Base-by-base conservation (phyloP, 768 basidiomycete genomes). In the Chalciporus pseudorubinellus region DNA sequence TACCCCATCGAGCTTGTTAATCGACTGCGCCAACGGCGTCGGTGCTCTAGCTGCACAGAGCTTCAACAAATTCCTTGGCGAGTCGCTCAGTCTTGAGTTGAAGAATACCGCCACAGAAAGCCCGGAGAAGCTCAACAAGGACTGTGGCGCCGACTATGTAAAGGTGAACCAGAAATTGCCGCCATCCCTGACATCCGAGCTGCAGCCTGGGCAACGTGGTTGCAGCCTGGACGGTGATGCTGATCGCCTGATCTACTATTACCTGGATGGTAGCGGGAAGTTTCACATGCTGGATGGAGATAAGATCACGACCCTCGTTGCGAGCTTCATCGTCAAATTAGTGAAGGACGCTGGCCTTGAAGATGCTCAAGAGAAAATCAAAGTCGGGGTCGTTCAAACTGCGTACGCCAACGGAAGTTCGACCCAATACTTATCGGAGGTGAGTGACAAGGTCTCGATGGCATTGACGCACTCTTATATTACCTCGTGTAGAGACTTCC, bases 1-100 rank as follows among this genome's bases (percentile, higher is more conserved):
- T 74, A 38, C 70, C 74, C 46, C 78, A 11, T 68, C 78, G 14
- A 81, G 84, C 33, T 64, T 99, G 42, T 67, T 89, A n/a, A 77
- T 99, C 38, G 97, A 99, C 69, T 98, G 97, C 66, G 97, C 97
- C n/a, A 98, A 99, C 66, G 97, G 97, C 22, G 97, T 99, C 20
- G 97, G 97, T 42, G 83, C 89, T 14, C 73, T 77, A 7, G 85
- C 88, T 34, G 84, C 90, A 12, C 72, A 74, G 29, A 80, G 78
- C 39, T 73, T 98, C 34, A 64, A 75, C 4, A 70, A 78, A 48
- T 76, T 81, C 47, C 79, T 97, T 20, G 80, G 78, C 16, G 74
- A 74, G 21, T 76, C 73, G 7, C 69, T 98, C 26, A 75, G 80
- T 21, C 64, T 98, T 41, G 70, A 80, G 51, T 73, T 92, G 34